Base-by-base conservation (phyloP, 768 basidiomycete genomes). In the Termitomyces sp. region DNA sequence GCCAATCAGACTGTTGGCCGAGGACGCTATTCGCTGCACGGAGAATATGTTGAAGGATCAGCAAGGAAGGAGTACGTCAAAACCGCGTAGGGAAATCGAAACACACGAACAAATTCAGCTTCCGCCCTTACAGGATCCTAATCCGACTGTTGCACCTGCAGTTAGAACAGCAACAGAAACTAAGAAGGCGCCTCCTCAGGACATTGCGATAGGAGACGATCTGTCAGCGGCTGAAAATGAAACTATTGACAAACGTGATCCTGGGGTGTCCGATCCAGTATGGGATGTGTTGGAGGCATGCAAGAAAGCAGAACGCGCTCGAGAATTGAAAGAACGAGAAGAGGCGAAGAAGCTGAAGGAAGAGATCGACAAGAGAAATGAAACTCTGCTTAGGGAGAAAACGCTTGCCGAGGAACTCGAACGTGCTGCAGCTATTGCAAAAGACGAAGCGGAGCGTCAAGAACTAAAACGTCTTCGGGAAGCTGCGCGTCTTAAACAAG, bases 41-140 rank as follows among this genome's bases (percentile, higher is more conserved):
- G 56, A 73, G 47, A 64, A 87, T 9, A 69, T 88, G 18, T 58
- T 65, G 39, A 75, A 72, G 48, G 73, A 82, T 58, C 69, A 60
- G 32, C 59, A 62, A 55, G 63, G 41, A 42, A 42, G 41, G 23
- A 42, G 41, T 15, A 3, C 12, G 13, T 15, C 23, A 15, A 42
- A 42, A 7, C 41, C 41, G 10, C 23, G 23, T 23, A 42, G 23
- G 15, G 13, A 25, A 9, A 5, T 42, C 3, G 41, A 42, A 23
- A 15, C 23, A 15, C 41, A 42, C 13, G 41, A 25, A 42, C 23
- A 16, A 35, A 7, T 15, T 15, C 33, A 35, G 33, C 33, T 35
- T 35, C 33, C 33, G 33, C 33, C 33, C 33, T 13, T 35, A 13
- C 33, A 15, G 13, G 33, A 35, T 35, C 33, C 33, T 42, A 7